phyloP scores from a whole-genome alignment of 2,329 filamentous ascomycete species.

The Penicillium sclerotigenum region DNA sequence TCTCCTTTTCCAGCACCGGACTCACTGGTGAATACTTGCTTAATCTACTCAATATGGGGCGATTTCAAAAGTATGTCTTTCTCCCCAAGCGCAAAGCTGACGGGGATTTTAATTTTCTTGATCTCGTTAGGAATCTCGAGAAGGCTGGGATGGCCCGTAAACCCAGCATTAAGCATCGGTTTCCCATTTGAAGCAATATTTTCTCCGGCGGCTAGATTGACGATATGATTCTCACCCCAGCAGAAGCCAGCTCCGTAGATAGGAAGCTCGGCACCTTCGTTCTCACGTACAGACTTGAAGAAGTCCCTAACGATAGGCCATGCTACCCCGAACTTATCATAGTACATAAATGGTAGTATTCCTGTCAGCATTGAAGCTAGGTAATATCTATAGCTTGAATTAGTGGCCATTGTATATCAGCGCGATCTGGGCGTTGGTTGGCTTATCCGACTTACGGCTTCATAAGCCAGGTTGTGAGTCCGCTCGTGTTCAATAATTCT shows the following conservation, averaged over 20 bases:
- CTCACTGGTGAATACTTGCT: background rate
- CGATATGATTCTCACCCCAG: constrained; percentile 59
- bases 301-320: constrained; percentile 40
- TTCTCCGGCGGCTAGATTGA: constrained; percentile 47
- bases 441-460: background rate
- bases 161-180: background rate
- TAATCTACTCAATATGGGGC: background rate
- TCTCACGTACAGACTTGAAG: constrained; percentile 36
- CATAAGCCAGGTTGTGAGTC: background rate
- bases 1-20: constrained; percentile 43
- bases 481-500: background rate
- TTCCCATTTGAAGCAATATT: constrained; percentile 37
- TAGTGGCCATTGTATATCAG: background rate
- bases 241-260: constrained; percentile 60
- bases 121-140: constrained; percentile 1
- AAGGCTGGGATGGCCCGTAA: constrained; percentile 1
- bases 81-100: background rate
- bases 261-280: constrained; percentile 34
- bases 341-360: background rate
- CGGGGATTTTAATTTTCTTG: background rate
- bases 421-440: background rate
- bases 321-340: constrained; percentile 16
- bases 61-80: background rate
- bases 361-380: background rate
- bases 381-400: background rate